Evolutionary conservation across 306 rosid species (phyloP).

Genomic region (Fragaria ananassa): DNA sequence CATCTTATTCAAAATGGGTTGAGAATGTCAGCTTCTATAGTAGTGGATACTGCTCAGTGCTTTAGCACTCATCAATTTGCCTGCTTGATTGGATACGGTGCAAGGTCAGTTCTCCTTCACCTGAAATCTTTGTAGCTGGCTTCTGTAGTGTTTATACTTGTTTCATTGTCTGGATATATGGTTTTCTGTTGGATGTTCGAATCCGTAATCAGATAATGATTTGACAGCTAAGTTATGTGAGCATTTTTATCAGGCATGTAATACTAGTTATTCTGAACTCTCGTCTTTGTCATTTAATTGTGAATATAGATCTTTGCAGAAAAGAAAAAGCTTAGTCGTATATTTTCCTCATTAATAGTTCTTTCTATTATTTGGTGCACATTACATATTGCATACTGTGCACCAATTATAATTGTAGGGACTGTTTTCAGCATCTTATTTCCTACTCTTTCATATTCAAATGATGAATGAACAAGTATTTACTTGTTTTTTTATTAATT

Average conservation of each 20-base stretch:
- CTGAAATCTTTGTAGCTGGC: slow-evolving; percentile 12
- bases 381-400: background rate
- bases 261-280: background rate
- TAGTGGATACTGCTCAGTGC: slow-evolving; percentile 97
- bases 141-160: background rate
- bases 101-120: slow-evolving; percentile 63
- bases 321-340: too few species aligned
- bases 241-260: background rate
- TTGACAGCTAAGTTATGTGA: background rate
- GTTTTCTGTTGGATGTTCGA: background rate
- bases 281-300: background rate
- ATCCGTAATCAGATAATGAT: background rate
- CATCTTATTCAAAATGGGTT: slow-evolving; percentile 93
- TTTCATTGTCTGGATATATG: background rate
- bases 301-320: background rate
- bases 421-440: background rate
- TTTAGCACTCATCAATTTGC: slow-evolving; percentile 99
- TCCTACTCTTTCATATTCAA: background rate
- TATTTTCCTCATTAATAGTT: background rate
- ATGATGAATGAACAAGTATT: background rate
- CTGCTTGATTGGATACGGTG: slow-evolving; percentile 98
- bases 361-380: background rate
- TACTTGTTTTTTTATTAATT: background rate
- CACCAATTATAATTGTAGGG: background rate
- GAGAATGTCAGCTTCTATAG: slow-evolving; percentile 84